Conservation (phyloP, 768 basidiomycete species). For the Leucocoprinus birnbaumii region DNA sequence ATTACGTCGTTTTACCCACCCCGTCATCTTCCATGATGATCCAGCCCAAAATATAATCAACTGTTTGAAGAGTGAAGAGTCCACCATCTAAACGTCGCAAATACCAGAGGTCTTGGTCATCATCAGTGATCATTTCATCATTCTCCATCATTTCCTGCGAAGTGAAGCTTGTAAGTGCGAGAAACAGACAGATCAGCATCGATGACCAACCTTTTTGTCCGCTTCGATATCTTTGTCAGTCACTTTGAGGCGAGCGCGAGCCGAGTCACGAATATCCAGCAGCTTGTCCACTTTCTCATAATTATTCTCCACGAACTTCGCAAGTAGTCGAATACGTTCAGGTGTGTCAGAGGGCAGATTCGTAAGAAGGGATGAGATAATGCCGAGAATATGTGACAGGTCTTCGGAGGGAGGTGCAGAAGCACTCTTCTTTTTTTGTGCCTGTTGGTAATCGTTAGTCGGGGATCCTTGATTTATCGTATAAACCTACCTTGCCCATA, state of each 20-base stretch:
- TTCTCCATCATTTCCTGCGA: conserved; percentile 51
- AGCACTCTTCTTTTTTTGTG: conserved; percentile 63
- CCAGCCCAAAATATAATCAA: conserved; percentile 96
- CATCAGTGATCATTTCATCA: conserved; percentile 53
- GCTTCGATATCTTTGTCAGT: conserved; percentile 65
- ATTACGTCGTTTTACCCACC: conserved; percentile 41
- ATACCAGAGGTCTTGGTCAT: conserved; percentile 78
- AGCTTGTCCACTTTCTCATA: conserved; percentile 96
- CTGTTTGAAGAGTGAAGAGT: conserved; percentile 82
- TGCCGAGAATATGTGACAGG: conserved; percentile 82
- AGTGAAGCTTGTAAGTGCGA: neutral
- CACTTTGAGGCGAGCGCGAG: conserved; percentile 53
- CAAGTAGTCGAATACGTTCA: conserved; percentile 73
- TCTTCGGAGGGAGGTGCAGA: conserved; percentile 68
- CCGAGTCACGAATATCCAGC: conserved; percentile 79
- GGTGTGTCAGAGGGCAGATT: conserved; percentile 86
- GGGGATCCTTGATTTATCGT: too few species aligned
- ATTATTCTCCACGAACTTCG: conserved; percentile 90
- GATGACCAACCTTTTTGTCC: conserved; percentile 58
- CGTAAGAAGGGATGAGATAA: conserved; percentile 83
- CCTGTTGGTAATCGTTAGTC: conserved; percentile 23
- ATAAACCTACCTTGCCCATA: conserved; percentile 80
- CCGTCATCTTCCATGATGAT: conserved; percentile 97
- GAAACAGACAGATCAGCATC: neutral
- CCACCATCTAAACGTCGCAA: conserved; percentile 86